Evolutionary conservation across 768 basidiomycete genomes (phyloP).

Genomic region (Holtermannia corniformis): DNA sequence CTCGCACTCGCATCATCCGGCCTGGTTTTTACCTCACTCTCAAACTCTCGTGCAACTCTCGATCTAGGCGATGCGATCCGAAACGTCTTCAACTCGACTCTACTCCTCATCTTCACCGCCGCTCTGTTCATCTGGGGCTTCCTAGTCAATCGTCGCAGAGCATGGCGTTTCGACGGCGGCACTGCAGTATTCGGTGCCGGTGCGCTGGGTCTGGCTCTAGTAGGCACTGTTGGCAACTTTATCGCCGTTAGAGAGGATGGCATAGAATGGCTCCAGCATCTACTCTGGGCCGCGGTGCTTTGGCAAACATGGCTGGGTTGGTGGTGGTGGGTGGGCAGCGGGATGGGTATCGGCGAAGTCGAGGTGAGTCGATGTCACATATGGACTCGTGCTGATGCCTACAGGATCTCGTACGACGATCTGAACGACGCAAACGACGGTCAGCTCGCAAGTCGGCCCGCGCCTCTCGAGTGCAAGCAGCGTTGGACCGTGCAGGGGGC

Average conservation of each 20-base stretch:
- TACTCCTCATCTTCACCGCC: constrained; percentile 86
- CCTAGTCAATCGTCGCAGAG: constrained; percentile 74
- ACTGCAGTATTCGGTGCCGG: constrained; percentile 87
- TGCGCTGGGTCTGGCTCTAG: constrained; percentile 68
- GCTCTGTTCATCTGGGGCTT: constrained; percentile 90
- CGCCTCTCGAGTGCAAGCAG: constrained; percentile 15
- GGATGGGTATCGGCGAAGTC: constrained; percentile 65
- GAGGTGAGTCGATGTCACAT: constrained; percentile 45
- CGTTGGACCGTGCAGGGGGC: constrained; percentile 3
- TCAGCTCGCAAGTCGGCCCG: constrained; percentile 17
- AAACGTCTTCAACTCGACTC: constrained; percentile 90
- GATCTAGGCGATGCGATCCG: constrained; percentile 63
- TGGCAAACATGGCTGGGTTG: constrained; percentile 95
- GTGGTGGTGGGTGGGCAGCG: constrained; percentile 96
- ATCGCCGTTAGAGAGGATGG: constrained; percentile 79
- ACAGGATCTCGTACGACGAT: constrained; percentile 31
- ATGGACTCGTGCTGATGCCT: neutral
- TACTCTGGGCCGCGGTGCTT: constrained; percentile 82
- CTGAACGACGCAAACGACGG: constrained; percentile 28
- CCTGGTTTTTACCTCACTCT: constrained; percentile 73
- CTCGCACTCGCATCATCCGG: constrained; percentile 72
- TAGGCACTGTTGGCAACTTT: constrained; percentile 73
- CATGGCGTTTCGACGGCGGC: constrained; percentile 94
- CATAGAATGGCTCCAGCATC: constrained; percentile 79
- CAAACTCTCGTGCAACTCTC: constrained; percentile 44